Conservation (phyloP, 768 basidiomycete genomes). For the Galerina sulciceps region DNA sequence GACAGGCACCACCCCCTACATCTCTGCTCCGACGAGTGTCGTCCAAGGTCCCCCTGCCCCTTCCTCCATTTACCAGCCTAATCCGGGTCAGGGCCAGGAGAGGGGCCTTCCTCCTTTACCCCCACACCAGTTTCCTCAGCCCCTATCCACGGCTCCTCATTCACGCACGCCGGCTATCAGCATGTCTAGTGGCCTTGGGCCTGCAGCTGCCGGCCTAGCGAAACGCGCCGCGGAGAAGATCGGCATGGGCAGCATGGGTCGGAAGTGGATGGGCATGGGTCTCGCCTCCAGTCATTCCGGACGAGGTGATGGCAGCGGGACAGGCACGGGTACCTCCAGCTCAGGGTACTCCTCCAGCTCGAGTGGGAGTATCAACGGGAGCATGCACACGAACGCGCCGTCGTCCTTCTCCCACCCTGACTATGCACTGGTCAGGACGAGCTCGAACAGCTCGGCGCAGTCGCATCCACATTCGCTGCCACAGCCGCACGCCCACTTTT, state of each 20-base stretch:
- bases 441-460: neutral
- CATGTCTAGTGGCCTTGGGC: slow-evolving; percentile 68
- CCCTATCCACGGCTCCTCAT: neutral
- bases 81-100: neutral
- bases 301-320: neutral
- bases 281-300: neutral
- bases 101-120: neutral
- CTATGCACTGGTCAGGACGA: neutral
- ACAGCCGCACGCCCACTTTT: neutral
- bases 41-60: neutral
- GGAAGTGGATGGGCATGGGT: slow-evolving; percentile 41
- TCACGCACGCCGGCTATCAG: slow-evolving; percentile 49
- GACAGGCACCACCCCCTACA: too few relatives aligned
- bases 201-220: slow-evolving; percentile 75
- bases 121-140: neutral
- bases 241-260: slow-evolving; percentile 73
- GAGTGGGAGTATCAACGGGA: slow-evolving; percentile 1
- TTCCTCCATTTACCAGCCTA: neutral
- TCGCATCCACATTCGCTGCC: neutral
- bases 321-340: neutral
- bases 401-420: neutral
- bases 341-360: slow-evolving; percentile 5
- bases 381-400: neutral
- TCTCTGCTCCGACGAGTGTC: slow-evolving; percentile 49
- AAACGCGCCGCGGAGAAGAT: slow-evolving; percentile 81